A percentile compares a stretch with the other conserved stretches of the same genome.
phyloP scores from a whole-genome alignment of 257 asterid species.

The Nicotiana attenuata region DNA sequence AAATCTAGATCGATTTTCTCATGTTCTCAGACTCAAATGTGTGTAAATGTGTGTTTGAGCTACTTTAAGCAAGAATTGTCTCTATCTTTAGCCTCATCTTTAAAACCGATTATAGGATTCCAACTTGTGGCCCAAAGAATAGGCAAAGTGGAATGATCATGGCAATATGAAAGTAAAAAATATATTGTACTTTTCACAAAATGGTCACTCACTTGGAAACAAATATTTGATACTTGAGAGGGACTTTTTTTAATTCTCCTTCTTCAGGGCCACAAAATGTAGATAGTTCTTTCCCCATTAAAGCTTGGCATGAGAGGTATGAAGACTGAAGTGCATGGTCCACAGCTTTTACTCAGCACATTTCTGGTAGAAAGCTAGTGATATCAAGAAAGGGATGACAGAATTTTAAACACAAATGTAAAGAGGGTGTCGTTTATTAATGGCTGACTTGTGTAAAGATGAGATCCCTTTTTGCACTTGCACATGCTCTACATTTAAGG shows the following conservation, averaged over 20 bases:
- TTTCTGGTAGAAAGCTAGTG: background rate
- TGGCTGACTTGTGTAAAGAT: background rate
- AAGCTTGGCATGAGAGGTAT: background rate
- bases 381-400: constrained; percentile 22
- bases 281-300: background rate
- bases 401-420: constrained; percentile 7
- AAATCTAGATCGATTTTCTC: no score
- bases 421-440: constrained; percentile 9
- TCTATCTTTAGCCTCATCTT: background rate
- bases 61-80: background rate
- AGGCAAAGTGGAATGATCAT: background rate
- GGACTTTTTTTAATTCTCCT: background rate
- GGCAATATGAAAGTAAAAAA: constrained; percentile 18
- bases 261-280: constrained; percentile 25
- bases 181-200: background rate
- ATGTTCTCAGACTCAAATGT: no score
- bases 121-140: background rate
- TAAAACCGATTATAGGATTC: background rate
- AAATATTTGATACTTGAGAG: background rate
- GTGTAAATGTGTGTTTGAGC: background rate
- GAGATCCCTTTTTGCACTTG: constrained; percentile 22
- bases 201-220: constrained; percentile 28
- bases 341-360: constrained; percentile 30
- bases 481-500: constrained; percentile 45
- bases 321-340: constrained; percentile 20